These are phyloP conservation scores for Phytophthora litchii DNA, from an alignment of 352 stramenopile genomes.

Conservation along the genomic window DNA sequence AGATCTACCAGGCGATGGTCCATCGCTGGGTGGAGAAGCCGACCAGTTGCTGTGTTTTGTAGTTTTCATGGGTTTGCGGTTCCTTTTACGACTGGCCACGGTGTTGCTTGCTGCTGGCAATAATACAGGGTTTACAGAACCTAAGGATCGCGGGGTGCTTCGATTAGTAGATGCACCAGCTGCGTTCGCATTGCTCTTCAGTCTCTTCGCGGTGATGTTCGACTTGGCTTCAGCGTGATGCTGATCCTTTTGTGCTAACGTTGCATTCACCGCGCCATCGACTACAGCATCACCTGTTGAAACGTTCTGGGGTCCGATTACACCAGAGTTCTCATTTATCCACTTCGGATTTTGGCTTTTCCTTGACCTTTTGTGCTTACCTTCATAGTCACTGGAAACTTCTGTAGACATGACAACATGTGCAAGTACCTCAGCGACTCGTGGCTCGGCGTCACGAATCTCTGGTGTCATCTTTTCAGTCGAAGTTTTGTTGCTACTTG, in stretches of 20 bases:
- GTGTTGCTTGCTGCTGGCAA: constrained; percentile 9
- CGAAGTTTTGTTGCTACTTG: background rate
- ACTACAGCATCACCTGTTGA: background rate
- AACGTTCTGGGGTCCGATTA: background rate
- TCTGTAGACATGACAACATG: constrained; percentile 17
- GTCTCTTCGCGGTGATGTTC: background rate
- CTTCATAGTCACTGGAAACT: constrained; percentile 6
- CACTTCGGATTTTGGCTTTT: constrained; percentile 4
- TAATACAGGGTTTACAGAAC: constrained; percentile 2
- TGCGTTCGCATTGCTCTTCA: background rate
- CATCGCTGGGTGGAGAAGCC: constrained; percentile 24
- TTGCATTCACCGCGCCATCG: background rate
- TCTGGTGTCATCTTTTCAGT: background rate
- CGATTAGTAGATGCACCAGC: background rate
- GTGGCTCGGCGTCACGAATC: constrained; percentile 2
- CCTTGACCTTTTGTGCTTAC: constrained; percentile 3
- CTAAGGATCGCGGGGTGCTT: background rate
- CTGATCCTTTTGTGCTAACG: background rate
- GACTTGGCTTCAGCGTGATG: background rate
- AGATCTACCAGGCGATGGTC: constrained; percentile 13
- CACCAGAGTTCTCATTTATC: constrained; percentile 12
- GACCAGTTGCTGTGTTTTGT: constrained; percentile 35
- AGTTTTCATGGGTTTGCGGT: constrained; percentile 43
- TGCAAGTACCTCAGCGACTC: constrained; percentile 11
- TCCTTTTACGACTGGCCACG: constrained; percentile 33